Evolutionary conservation across 2,329 filamentous ascomycete species (phyloP).

Genomic region (Teratosphaeria viscida): DNA sequence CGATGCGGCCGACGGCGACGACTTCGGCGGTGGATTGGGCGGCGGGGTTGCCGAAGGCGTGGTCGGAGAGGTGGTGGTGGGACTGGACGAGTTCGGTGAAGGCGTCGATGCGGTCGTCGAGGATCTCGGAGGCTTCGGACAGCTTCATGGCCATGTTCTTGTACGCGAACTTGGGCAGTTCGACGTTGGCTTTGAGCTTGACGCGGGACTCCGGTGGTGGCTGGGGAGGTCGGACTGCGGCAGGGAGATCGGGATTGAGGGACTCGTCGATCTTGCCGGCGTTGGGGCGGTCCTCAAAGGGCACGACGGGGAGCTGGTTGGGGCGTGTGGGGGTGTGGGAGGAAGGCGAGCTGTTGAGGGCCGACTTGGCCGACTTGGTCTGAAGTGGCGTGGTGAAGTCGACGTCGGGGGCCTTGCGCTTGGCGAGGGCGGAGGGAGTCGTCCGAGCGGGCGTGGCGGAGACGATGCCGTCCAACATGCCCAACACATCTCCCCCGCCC

Average conservation of each 20-base stretch:
- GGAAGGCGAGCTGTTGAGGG: slow-evolving; percentile 38
- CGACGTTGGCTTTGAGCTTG: slow-evolving; percentile 74
- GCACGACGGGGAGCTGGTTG: slow-evolving; percentile 26
- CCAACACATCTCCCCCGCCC: slow-evolving; percentile 60
- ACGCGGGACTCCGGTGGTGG: slow-evolving; percentile 68
- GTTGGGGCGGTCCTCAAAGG: slow-evolving; percentile 65
- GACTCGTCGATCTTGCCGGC: slow-evolving; percentile 74
- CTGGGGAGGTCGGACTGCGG: slow-evolving; percentile 33
- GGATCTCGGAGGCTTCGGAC: slow-evolving; percentile 80
- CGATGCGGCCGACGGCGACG: slow-evolving; percentile 83
- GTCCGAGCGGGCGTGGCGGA: slow-evolving; percentile 34
- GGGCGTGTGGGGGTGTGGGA: slow-evolving; percentile 24
- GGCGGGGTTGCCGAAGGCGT: slow-evolving; percentile 77
- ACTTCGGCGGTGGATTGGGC: slow-evolving; percentile 76
- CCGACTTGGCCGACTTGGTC: slow-evolving; percentile 33
- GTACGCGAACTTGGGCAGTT: slow-evolving; percentile 83
- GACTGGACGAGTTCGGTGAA: slow-evolving; percentile 66
- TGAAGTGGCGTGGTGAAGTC: slow-evolving; percentile 39
- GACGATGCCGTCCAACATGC: slow-evolving; percentile 42
- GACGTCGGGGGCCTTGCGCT: slow-evolving; percentile 37
- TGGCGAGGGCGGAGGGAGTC: slow-evolving; percentile 29
- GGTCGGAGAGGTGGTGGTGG: slow-evolving; percentile 64
- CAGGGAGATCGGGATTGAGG: slow-evolving; percentile 63
- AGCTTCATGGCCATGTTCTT: slow-evolving; percentile 92
- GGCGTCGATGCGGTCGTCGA: slow-evolving; percentile 91